Conservation (phyloP, 1,284 basidiomycete species). For the Cutaneotrichosporon arboriforme region DNA sequence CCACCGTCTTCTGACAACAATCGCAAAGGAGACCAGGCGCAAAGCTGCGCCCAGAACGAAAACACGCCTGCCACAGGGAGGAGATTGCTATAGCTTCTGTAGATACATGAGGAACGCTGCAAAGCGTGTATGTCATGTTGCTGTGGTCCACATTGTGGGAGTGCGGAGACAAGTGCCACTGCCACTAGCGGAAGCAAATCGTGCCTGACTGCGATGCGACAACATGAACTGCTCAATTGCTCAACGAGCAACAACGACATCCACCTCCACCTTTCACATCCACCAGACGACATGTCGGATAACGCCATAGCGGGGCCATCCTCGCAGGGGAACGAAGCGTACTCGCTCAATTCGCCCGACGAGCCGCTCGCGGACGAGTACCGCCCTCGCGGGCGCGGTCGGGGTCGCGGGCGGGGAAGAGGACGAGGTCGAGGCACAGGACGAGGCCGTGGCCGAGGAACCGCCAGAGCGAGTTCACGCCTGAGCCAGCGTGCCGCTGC, state of each 20-base stretch:
- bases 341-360: constrained; percentile 3
- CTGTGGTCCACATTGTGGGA: too few species aligned
- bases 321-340: neutral
- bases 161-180: too few species aligned
- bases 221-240: too few species aligned
- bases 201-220: too few species aligned
- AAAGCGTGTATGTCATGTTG: too few species aligned
- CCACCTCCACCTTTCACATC: neutral
- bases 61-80: too few species aligned
- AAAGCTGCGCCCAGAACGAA: too few species aligned
- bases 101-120: too few species aligned
- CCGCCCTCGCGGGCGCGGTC: constrained; percentile 12
- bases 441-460: constrained; percentile 8
- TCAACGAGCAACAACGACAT: neutral
- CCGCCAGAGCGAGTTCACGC: constrained; percentile 11
- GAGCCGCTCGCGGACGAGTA: neutral
- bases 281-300: neutral
- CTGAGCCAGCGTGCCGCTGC: constrained; percentile 13
- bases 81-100: too few species aligned
- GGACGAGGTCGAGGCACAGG: constrained; percentile 13
- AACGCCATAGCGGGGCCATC: neutral
- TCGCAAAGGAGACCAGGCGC: too few species aligned
- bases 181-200: constrained; percentile 2
- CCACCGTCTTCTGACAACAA: too few species aligned
- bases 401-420: constrained; percentile 16